Base-by-base conservation (phyloP, 768 basidiomycete species). In the Filobasidium wieringae region DNA sequence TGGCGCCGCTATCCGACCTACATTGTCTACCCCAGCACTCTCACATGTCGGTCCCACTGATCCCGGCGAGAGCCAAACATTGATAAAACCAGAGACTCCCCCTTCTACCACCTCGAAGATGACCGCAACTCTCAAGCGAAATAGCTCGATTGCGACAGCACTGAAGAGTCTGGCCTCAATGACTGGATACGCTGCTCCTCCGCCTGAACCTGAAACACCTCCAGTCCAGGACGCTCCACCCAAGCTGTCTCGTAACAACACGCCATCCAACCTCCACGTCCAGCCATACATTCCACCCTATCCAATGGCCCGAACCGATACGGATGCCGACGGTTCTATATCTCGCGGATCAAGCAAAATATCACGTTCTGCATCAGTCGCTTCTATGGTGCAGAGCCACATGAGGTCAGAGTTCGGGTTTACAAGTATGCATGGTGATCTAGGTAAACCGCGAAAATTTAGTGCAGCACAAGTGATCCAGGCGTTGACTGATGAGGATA, bases 401-500 rank as follows among this genome's bases (percentile, higher is more conserved):
- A 51, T 51, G 17, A 50, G 51, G 19, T 22, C 50, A 8, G 56
- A 57, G 34, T 51, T 57, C 41, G 56, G 56, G 5, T 51, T 57
- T 30, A 50, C 47, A 1, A 57, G 47, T 37, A 17, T 51, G 34
- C 24, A 50, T 29, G 34, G 40, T 6, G 56, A 57, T 19, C 29
- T 31, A 19, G 19, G 8, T 14, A 57, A 57, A 17, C 33, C 34
- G 22, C 29, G 26, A 15, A 51, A 31, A 12, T 89, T 85, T 67
- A 67, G 79, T 36, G 82, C 88, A 1, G 84, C 82, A 12, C 80
- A 87, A 64, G 87, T 90, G 22, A 87, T 95, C 77, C 85, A 88
- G 61, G 86, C 86, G 0, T 76, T 97, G 29, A 87, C 90, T 71
- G 88, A 89, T 66, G 90, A 93, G 68, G 93, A 97, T 66, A 88